A percentile compares a stretch with the other conserved stretches of the same genome.
These are phyloP conservation scores for Arxiozyma heterogenica DNA, from an alignment of 1,139 yeast genomes.

Conservation along the genomic window DNA sequence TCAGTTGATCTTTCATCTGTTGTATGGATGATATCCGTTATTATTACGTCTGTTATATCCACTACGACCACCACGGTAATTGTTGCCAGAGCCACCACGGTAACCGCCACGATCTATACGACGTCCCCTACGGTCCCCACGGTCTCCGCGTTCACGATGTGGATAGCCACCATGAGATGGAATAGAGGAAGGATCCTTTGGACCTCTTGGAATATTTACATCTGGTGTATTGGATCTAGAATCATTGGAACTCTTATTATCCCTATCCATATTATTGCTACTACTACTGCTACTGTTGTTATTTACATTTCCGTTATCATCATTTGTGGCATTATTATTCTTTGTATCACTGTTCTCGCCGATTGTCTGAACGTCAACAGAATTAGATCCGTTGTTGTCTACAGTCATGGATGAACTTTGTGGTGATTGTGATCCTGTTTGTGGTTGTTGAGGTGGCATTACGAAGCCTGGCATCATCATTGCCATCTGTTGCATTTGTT, in stretches of 20 bases:
- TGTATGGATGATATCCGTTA: slow-evolving; percentile 25
- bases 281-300: background rate
- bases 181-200: slow-evolving; percentile 23
- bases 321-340: slow-evolving; percentile 11
- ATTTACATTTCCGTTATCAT: slow-evolving; percentile 5
- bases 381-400: background rate
- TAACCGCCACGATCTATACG: slow-evolving; percentile 28
- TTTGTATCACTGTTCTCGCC: slow-evolving; percentile 17
- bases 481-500: slow-evolving; percentile 40
- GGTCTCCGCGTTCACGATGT: slow-evolving; percentile 14
- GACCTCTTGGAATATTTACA: slow-evolving; percentile 32
- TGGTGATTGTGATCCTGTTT: slow-evolving; percentile 1
- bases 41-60: slow-evolving; percentile 16
- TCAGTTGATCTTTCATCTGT: slow-evolving; percentile 12
- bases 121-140: slow-evolving; percentile 17
- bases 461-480: slow-evolving; percentile 50
- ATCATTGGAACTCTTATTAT: slow-evolving; percentile 6
- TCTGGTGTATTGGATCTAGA: slow-evolving; percentile 14
- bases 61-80: slow-evolving; percentile 18
- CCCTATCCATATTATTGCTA: slow-evolving; percentile 9
- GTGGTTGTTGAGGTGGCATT: slow-evolving; percentile 31
- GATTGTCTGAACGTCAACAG: slow-evolving; percentile 23
- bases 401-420: background rate
- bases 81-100: slow-evolving; percentile 9
- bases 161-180: slow-evolving; percentile 13